These are phyloP conservation scores for Fusarium pseudoanthophilum DNA, from an alignment of 2,329 filamentous ascomycete species.

Conservation along the genomic window DNA sequence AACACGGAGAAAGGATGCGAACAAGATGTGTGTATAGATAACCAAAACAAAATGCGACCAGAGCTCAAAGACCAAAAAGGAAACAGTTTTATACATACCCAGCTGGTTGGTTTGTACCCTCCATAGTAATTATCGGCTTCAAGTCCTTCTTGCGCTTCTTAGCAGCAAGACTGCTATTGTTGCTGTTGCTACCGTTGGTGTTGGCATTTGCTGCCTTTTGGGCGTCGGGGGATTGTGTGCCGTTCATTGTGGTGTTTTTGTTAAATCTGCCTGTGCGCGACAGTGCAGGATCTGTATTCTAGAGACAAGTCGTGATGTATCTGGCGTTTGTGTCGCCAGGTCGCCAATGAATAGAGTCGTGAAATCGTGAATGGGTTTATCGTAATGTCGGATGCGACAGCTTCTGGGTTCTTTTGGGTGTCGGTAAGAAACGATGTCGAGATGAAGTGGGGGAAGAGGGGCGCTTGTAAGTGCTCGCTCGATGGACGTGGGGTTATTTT, in stretches of 20 bases:
- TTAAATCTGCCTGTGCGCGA: constrained; percentile 17
- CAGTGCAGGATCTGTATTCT: background rate
- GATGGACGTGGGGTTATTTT: background rate
- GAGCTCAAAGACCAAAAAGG: constrained; percentile 3
- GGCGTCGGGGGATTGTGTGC: constrained; percentile 45
- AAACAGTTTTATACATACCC: constrained; percentile 50
- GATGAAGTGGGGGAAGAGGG: constrained; percentile 35
- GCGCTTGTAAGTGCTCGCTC: constrained; percentile 40
- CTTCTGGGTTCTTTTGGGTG: constrained; percentile 16
- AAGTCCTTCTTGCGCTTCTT: constrained; percentile 83
- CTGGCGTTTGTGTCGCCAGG: constrained; percentile 7
- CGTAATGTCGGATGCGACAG: constrained; percentile 25
- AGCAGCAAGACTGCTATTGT: constrained; percentile 43
- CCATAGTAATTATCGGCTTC: constrained; percentile 81
- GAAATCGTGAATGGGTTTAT: constrained; percentile 12
- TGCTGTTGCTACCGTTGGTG: constrained; percentile 46
- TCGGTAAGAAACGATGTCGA: constrained; percentile 18
- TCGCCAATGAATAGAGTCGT: constrained; percentile 27
- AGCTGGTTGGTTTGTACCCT: constrained; percentile 55
- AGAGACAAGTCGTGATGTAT: background rate
- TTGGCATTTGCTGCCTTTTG: constrained; percentile 46
- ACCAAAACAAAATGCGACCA: background rate
- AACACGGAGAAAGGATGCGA: background rate
- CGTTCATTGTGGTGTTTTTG: constrained; percentile 39
- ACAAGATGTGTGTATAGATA: background rate